Base-by-base conservation (phyloP, 192 early-diverging fungal genomes). In the Endogone sp. region DNA sequence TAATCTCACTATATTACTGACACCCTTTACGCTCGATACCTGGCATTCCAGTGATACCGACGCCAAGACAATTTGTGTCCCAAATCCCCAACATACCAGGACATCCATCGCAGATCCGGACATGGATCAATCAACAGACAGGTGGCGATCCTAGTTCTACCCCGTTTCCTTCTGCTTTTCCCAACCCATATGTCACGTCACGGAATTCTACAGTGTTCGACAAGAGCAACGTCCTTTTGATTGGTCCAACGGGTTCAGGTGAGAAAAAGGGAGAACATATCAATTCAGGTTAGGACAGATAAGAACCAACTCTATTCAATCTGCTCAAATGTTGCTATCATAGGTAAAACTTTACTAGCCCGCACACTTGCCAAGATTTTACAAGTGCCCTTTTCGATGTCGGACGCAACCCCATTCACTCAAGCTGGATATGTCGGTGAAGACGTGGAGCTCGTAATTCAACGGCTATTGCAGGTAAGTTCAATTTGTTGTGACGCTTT, bases 361-460 rank as follows among this genome's bases (percentile, higher is more conserved):
- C 86, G 88, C 63, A 95, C 94, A 20, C 75, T 93, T 31, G 93
- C 94, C 23, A 85, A 94, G 65, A 81, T 94, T 1, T 83, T 95
- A 22, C 85, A 93, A 30, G 93, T 95, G 2, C 93, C 94, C 0
- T 95, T 93, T 68, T 94, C 92, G 2, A 91, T 93, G 72, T 92
- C 91, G 24, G 94, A 95, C 78, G 94, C 94, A 1, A 94, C 92
- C 2, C 91, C 93, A n/a, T 87, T 95, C 69, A 95, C 94, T 16
- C 92, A 94, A 70, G 88, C 93, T 21, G 94, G 94, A 4, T 95
- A 95, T 73, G 94, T 94, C 8, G 94, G 94, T 49, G 94, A 95
- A 67, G 94, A 95, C 76, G 93, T 94, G 21, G 94, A 95, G 70
- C 75, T 90, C 23, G 92, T 93, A 27, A 92, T 95, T 64, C 89